Evolutionary conservation across 345 rosid species (phyloP), one percentile per base, ranked within the genome.

Genomic region (Brassica rapa): DNA sequence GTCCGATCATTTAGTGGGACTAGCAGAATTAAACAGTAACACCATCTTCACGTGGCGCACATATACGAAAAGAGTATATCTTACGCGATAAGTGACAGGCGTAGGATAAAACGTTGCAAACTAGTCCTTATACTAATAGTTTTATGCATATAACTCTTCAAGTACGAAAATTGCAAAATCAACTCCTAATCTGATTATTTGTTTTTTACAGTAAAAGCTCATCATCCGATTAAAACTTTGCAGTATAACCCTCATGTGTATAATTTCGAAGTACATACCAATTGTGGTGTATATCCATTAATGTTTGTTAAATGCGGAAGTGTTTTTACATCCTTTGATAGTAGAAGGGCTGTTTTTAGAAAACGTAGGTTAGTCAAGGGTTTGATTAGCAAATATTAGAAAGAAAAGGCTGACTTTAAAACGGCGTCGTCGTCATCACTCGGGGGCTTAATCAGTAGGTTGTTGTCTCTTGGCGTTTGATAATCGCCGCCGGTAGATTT

Each of bases 31-130:
- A 32, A 63, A 30, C 76, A 37, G 65, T 62, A 6, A 1, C 14
- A 27, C 19, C 37, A 76, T 43, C 49, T 23, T 6, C 30, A 27
- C 80, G 75, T 77, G 81, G 75, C 81, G 23, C 39, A 6, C 65
- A 49, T 33, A 51, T 27, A 23, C 0, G 41, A 49, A 27, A 24
- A 37, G 43, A 70, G 71, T 77, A 70, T 51, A 77, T 14, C 75
- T 53, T 35, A 78, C 77, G 77, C 77, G 63, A 49, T 66, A 0
- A 21, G 1, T 14, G 21, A 21, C 6, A 72, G 25, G 82, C 73
- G 77, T 72, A 57, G 29, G 81, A 66, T 61, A 78, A 59, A 39
- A 72, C 53, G 55, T 53, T 53, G 23, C 23, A 53, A 53, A 53
- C 1, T 15, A 8, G 12, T 56, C 62, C 62, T 55, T 19, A 55